Evolutionary conservation across 352 stramenopile genomes (phyloP), one percentile per base, ranked within the genome.

Genomic region (Globisporangium nunn): DNA sequence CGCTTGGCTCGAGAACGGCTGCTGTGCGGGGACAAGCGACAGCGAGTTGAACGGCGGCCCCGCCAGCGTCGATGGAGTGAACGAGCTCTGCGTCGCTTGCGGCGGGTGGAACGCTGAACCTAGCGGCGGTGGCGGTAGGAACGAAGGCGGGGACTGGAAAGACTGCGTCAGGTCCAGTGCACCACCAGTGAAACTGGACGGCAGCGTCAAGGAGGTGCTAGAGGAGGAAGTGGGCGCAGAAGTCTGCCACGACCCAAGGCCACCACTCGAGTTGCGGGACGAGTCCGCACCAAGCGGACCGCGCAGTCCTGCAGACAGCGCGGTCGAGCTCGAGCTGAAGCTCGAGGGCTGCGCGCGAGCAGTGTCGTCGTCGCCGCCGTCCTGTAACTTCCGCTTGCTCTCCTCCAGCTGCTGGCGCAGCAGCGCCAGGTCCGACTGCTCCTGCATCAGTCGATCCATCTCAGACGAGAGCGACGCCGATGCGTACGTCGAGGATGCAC

Each of bases 331-430:
- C 12, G 50, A 15, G 23, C 23, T 23, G 23, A 23, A 23, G 23
- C 23, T 23, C 23, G 23, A 23, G 23, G 37, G 11, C 37, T 11
- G 40, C 3, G 4, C 14, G 14, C 3, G 12, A 45, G 40, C 12
- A 17, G 52, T 33, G 7, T 14, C 17, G 14, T 43, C 33, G 14
- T 52, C n/a, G 33, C 75, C 62, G 6, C 73, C 64, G 17, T 71
- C 70, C 23, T 83, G 61, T 11, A 89, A 57, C 37, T 85, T 74
- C 37, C 75, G 74, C 37, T 87, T 86, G 59, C 68, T 87, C 46
- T 87, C 79, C 67, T 91, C 79, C 6, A 88, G 60, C 35, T 89
- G 64, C n/a, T 75, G 63, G 18, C 68, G 79, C 52, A 89, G 54
- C 37, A 70, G 63, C 12, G 74, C 78, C 44, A 91, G 62, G 23